phyloP scores from a whole-genome alignment of 768 basidiomycete genomes.

The Lactarius pseudohatsudake region DNA sequence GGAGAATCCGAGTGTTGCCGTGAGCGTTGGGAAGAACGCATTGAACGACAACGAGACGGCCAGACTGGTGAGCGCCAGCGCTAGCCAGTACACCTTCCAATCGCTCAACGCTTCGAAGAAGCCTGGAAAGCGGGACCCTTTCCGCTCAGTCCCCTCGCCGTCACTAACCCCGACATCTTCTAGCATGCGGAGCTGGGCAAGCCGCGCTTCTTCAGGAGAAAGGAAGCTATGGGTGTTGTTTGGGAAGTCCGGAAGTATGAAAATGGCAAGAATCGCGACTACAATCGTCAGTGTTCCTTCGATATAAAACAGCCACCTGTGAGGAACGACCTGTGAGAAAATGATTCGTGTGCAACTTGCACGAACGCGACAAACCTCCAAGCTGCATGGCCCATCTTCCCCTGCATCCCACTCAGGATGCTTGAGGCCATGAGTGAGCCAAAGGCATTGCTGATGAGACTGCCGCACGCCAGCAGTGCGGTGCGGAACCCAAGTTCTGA shows the following conservation, averaged over 20 bases:
- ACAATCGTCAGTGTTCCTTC: slow-evolving; percentile 61
- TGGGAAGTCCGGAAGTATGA: slow-evolving; percentile 76
- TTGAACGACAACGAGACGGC: slow-evolving; percentile 71
- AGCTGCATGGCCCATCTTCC: slow-evolving; percentile 61
- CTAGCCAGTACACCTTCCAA: slow-evolving; percentile 84
- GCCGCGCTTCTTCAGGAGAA: slow-evolving; percentile 51
- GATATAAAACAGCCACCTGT: slow-evolving; percentile 72
- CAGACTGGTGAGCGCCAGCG: slow-evolving; percentile 58
- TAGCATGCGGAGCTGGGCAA: slow-evolving; percentile 59
- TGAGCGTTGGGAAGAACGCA: slow-evolving; percentile 77
- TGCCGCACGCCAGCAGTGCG: slow-evolving; percentile 68
- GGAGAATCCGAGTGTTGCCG: slow-evolving; percentile 66
- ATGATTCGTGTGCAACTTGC: slow-evolving; percentile 6
- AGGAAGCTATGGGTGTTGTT: slow-evolving; percentile 59
- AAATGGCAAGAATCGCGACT: slow-evolving; percentile 53
- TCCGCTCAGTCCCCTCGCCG: slow-evolving; percentile 43
- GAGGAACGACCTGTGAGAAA: slow-evolving; percentile 4
- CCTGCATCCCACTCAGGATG: slow-evolving; percentile 72
- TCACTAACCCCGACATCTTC: slow-evolving; percentile 63
- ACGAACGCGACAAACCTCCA: slow-evolving; percentile 56
- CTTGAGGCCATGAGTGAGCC: slow-evolving; percentile 76
- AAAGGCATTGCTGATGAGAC: slow-evolving; percentile 78
- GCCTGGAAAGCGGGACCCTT: slow-evolving; percentile 43
- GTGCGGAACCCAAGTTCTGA: slow-evolving; percentile 69
- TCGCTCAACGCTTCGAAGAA: slow-evolving; percentile 63